phyloP scores from a whole-genome alignment of 306 rosid species.

The Spatholobus suberectus region DNA sequence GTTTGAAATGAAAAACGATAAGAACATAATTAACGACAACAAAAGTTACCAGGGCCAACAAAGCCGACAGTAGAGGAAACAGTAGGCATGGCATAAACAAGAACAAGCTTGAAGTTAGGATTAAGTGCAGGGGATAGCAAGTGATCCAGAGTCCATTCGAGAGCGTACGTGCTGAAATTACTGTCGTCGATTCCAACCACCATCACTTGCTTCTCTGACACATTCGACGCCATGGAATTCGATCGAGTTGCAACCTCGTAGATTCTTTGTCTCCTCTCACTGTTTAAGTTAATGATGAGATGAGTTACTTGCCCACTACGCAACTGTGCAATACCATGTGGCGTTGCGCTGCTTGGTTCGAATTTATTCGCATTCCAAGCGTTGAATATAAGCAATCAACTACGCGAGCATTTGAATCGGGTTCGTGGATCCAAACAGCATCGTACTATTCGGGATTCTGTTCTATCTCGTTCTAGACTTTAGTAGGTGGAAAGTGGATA shows the following conservation, averaged over 20 bases:
- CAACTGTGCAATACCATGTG: neutral
- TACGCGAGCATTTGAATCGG: neutral
- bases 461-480: neutral
- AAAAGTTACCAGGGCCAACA: conserved; percentile 68
- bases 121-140: conserved; percentile 38
- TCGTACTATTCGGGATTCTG: neutral
- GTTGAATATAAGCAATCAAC: neutral
- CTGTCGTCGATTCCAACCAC: conserved; percentile 76
- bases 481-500: neutral
- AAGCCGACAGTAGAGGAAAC: conserved; percentile 54
- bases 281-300: neutral
- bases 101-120: conserved; percentile 61
- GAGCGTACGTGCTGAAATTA: conserved; percentile 61
- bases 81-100: conserved; percentile 68
- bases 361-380: neutral
- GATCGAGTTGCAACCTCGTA: too few relatives aligned
- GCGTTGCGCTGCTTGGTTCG: neutral
- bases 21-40: too few relatives aligned
- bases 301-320: neutral
- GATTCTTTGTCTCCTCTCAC: neutral
- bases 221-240: neutral
- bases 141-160: conserved; percentile 72
- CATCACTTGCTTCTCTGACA: conserved; percentile 65
- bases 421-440: neutral
- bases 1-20: neutral